These are phyloP conservation scores for Hypoxylon sp. DNA, from an alignment of 2,329 filamentous ascomycete species.

Conservation along the genomic window DNA sequence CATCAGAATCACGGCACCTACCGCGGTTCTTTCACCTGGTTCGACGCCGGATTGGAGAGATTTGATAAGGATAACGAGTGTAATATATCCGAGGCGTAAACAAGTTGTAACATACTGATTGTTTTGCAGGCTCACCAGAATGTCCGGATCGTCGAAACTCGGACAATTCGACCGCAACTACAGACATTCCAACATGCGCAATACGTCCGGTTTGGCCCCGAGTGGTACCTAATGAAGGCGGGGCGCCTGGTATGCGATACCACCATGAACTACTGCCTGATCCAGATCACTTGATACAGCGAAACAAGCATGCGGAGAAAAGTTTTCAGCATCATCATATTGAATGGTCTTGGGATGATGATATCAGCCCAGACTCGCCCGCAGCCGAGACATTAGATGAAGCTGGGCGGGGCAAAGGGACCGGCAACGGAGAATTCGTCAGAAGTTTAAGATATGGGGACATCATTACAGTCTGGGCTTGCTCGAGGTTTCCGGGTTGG, in stretches of 20 bases:
- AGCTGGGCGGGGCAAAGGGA: constrained; percentile 63
- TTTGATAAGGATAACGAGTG: constrained; percentile 57
- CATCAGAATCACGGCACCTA: constrained; percentile 55
- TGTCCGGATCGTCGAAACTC: constrained; percentile 34
- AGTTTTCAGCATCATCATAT: constrained; percentile 59
- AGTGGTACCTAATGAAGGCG: constrained; percentile 23
- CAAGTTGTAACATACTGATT: constrained; percentile 22
- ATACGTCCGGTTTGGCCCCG: constrained; percentile 51
- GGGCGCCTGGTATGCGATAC: constrained; percentile 48
- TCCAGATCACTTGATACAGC: constrained; percentile 60
- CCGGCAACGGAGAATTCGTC: constrained; percentile 68
- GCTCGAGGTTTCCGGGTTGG: constrained; percentile 69
- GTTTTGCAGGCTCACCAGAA: constrained; percentile 27
- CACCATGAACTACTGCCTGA: constrained; percentile 55
- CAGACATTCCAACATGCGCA: constrained; percentile 45
- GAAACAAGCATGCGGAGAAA: constrained; percentile 57
- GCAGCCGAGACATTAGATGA: constrained; percentile 55
- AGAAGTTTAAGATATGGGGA: constrained; percentile 69
- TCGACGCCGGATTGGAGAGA: constrained; percentile 71
- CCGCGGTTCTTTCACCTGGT: constrained; percentile 69
- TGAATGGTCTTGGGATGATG: constrained; percentile 66
- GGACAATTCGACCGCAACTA: constrained; percentile 5
- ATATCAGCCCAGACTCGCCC: constrained; percentile 58
- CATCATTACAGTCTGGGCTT: constrained; percentile 71
- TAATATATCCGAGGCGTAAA: constrained; percentile 29